Evolutionary conservation across 768 basidiomycete genomes (phyloP).

Genomic region (Tylopilus vinaceipallidus): DNA sequence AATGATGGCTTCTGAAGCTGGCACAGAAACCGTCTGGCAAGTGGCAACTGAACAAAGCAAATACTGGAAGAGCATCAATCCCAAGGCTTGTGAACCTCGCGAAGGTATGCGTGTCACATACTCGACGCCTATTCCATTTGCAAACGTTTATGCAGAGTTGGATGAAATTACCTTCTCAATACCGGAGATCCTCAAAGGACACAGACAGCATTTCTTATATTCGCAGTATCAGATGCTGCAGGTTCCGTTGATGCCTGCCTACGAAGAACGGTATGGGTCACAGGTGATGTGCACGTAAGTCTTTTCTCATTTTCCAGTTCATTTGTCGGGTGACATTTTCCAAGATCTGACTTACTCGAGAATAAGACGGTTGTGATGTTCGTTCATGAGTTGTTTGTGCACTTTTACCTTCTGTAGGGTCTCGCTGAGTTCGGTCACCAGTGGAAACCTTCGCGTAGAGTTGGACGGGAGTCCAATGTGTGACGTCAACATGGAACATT

Average conservation of each 20-base stretch:
- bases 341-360: constrained; percentile 74
- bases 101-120: constrained; percentile 51
- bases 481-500: constrained; percentile 75
- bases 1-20: constrained; percentile 72
- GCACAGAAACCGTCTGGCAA: constrained; percentile 86
- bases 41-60: constrained; percentile 86
- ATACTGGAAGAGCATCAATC: constrained; percentile 87
- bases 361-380: constrained; percentile 80
- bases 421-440: constrained; percentile 29
- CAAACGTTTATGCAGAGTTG: constrained; percentile 41
- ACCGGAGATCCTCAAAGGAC: constrained; percentile 84
- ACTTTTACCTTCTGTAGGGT: not conserved
- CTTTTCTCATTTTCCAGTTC: not conserved
- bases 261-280: constrained; percentile 71
- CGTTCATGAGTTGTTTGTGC: constrained; percentile 89
- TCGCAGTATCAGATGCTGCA: constrained; percentile 75
- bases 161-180: constrained; percentile 64
- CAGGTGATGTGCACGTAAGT: constrained; percentile 90
- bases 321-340: constrained; percentile 1
- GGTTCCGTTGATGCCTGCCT: constrained; percentile 70
- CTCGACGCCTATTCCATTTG: not conserved
- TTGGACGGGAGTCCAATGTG: constrained; percentile 70
- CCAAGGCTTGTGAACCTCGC: constrained; percentile 77
- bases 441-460: constrained; percentile 86
- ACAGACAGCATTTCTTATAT: constrained; percentile 83